Percentiles rank a stretch among this genome's conserved stretches.
Evolutionary conservation across 192 early-diverging fungal species (phyloP).

Genomic region (Coemansia sp.): DNA sequence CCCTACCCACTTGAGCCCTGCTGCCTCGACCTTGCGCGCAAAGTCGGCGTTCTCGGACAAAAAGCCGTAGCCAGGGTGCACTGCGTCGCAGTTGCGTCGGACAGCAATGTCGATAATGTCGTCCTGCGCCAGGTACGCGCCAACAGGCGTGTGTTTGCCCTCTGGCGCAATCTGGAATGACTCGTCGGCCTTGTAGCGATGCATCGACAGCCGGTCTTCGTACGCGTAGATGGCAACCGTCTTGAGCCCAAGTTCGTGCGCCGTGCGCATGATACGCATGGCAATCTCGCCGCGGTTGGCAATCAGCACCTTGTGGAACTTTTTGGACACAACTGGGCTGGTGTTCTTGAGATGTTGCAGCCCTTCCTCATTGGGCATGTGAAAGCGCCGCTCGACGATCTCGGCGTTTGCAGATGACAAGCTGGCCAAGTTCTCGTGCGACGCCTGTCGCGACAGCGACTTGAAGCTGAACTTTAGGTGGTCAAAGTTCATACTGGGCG

Average conservation of each 20-base stretch:
- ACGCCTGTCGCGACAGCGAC: slow-evolving; percentile 44
- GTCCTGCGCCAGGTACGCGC: slow-evolving; percentile 91
- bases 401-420: slow-evolving; percentile 21
- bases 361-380: slow-evolving; percentile 57
- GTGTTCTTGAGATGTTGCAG: slow-evolving; percentile 53
- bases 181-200: slow-evolving; percentile 95
- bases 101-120: slow-evolving; percentile 89
- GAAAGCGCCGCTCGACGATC: slow-evolving; percentile 53
- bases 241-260: slow-evolving; percentile 87
- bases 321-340: slow-evolving; percentile 43
- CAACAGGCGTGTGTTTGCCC: slow-evolving; percentile 80
- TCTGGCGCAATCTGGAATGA: slow-evolving; percentile 90
- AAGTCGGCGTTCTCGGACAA: slow-evolving; percentile 92
- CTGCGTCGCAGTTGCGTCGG: slow-evolving; percentile 73
- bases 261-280: slow-evolving; percentile 90
- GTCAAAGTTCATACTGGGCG: slow-evolving; percentile 54
- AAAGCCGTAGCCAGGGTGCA: slow-evolving; percentile 98
- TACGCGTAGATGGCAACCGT: slow-evolving; percentile 87
- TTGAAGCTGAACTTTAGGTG: slow-evolving; percentile 55
- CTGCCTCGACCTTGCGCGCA: slow-evolving; percentile 82
- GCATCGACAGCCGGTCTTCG: slow-evolving; percentile 90
- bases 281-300: slow-evolving; percentile 83
- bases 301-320: slow-evolving; percentile 56
- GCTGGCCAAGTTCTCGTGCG: slow-evolving; percentile 43
- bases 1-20: slow-evolving; percentile 91